Evolutionary conservation across 2,329 filamentous ascomycete species (phyloP), one percentile per base, ranked within the genome.

Genomic region (Ceratocystis huliohia): DNA sequence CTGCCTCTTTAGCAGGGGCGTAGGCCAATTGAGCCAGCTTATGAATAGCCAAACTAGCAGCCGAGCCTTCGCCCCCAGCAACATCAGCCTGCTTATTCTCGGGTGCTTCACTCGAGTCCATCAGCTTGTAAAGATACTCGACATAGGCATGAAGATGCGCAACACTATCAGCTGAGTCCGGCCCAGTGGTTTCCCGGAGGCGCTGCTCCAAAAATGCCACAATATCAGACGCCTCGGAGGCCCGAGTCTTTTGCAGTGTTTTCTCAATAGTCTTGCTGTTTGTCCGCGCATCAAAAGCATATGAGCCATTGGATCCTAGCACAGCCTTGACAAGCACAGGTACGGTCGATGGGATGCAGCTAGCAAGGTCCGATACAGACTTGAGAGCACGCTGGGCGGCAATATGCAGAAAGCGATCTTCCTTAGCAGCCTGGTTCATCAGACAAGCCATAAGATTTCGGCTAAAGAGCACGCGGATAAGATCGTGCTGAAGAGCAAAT

Each of bases 241-340:
- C 75, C 28, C 82, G 82, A 7, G 84, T 81, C 56, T 81, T 80
- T 64, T 84, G 80, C 3, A 95, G 76, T 1, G 94, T 79, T 69
- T 83, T 87, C 71, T 95, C 90, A 1, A 96, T 78, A 0, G 90
- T 93, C 76, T 93, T 96, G 1, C 87, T 88, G 73, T 88, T 94
- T 0, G 92, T 96, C 67, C 88, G 80, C 69, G 89, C 86, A 73
- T 97, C 94, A 72, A 97, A 94, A 72, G 88, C 89, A 70, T 90
- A 85, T 1, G 82, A 82, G 1, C 89, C 89, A 68, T 86, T 79
- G 63, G 84, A 83, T 46, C 84, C 83, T 56, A 94, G 81, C n/a
- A 96, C 77, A 28, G 84, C 83, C 50, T 81, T 79, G 13, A 94
- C 76, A 5, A 93, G 78, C 0, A 81, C 77, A 3, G 81, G 74